Conservation (phyloP, 805 yeast genomes). For the Suhomyces prunicola region DNA sequence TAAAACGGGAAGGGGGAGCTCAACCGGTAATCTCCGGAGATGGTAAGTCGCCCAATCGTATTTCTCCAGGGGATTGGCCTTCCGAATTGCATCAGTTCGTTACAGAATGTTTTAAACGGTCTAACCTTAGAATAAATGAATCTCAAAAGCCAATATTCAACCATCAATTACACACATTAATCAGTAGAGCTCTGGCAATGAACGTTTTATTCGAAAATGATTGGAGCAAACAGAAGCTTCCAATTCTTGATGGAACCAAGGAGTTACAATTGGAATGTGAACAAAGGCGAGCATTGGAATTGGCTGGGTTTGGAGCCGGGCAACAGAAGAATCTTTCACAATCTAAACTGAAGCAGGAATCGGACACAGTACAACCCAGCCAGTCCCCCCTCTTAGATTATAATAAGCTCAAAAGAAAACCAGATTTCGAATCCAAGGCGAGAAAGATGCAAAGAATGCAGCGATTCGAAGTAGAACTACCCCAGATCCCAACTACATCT, state of each 20-base stretch:
- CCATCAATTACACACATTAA: constrained; percentile 45
- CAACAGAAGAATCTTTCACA: background rate
- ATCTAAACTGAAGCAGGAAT: background rate
- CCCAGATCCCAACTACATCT: constrained; percentile 1
- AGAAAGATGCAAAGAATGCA: constrained; percentile 44
- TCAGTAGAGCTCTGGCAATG: constrained; percentile 46
- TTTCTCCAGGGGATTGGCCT: constrained; percentile 45
- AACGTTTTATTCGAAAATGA: constrained; percentile 46
- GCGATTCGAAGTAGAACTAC: constrained; percentile 40
- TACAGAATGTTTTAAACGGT: constrained; percentile 40
- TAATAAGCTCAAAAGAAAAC: constrained; percentile 5
- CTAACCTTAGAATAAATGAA: constrained; percentile 32
- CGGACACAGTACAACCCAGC: background rate
- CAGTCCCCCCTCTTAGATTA: constrained; percentile 1
- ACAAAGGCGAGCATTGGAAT: background rate
- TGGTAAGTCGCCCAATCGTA: constrained; percentile 10
- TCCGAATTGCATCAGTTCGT: constrained; percentile 51
- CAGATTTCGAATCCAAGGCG: constrained; percentile 25
- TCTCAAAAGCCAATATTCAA: constrained; percentile 40
- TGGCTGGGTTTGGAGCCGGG: constrained; percentile 4
- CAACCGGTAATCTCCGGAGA: background rate
- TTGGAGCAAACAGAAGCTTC: constrained; percentile 53
- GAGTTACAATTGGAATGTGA: constrained; percentile 12
- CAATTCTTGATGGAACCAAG: constrained; percentile 31
- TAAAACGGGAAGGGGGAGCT: background rate